Evolutionary conservation across 805 yeast species (phyloP), one percentile per base, ranked within the genome.

Genomic region (Barnettozyma sucrosica): DNA sequence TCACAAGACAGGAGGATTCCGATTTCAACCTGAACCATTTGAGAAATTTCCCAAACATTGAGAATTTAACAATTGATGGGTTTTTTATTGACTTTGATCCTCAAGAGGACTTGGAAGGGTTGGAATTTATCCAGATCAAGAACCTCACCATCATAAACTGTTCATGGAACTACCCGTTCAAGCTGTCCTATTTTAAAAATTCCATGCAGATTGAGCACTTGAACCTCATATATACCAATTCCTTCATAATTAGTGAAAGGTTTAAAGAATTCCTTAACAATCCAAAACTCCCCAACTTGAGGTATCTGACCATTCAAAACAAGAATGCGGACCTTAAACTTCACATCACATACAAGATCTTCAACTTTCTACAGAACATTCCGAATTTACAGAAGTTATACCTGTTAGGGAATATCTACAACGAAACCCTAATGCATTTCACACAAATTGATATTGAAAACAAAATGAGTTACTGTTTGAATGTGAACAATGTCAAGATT

Each of bases 141-240:
- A 53, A 52, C 2, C 52, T 76, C 23, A 51, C 57, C 4, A 53
- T 79, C 5, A 52, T 57, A 13, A 67, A 77, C 51, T 79, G 83
- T 58, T 70, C 74, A 2, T 79, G 83, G 83, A 75, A 74, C 49
- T 79, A 76, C 51, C 83, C 83, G 1, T 78, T 78, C 54, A 65
- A 69, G 18, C 56, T 77, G 39, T 59, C 58, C 23, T 55, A 54
- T 28, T 64, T 65, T 45, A 65, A 65, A 6, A 52, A 52, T 20
- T 49, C 52, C 16, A 52, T 46, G 36, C 46, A 52, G 19, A 55
- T 66, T 41, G 55, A 52, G 18, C 47, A 49, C n/a, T 47, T 66
- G 21, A 52, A 51, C 11, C 51, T 67, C 20, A 51, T 48, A 0
- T 67, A 66, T 45, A 52, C 61, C 11, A 62, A 61, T 39, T 61